Evolutionary conservation across 371 early-diverging fungal species (phyloP), one percentile per base, ranked within the genome.

Genomic region (Syncephalastrum racemosum): DNA sequence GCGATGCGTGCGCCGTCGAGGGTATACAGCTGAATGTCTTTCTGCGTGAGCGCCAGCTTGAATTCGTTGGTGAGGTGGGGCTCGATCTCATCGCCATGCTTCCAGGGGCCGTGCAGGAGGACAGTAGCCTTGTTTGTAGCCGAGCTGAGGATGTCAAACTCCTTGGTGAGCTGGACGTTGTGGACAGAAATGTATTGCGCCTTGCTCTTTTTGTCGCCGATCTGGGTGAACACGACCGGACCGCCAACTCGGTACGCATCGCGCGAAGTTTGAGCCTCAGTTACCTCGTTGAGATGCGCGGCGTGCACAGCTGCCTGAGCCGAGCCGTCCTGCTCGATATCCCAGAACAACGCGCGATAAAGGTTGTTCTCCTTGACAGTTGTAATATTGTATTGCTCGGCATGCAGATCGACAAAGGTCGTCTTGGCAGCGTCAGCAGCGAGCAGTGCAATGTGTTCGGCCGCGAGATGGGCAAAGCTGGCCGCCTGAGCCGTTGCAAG

Each of bases 131-230:
- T 79, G 31, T 71, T 63, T 58, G 73, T 74, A 36, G 87, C 78
- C 0, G 79, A 62, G n/a, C 67, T 71, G 20, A 87, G 75, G 22
- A 85, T 77, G 56, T 91, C 81, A 68, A 83, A 88, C 54, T 82
- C 81, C 36, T 77, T 69, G 58, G 83, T 68, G 23, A 90, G 59
- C 23, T 69, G 56, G 15, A 78, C 50, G 59, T 88, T 81, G 62
- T 91, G 88, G n/a, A 91, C 80, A n/a, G 69, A 73, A 20, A 87
- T 82, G 60, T 79, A 88, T 42, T 81, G 71, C 6, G 85, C 86
- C 53, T 76, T 64, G 22, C 58, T 56, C 15, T 72, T 55, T 31
- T 59, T 60, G 27, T 78, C 70, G 40, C 56, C 47, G 44, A 67
- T 71, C 15, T 80, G 85, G n/a, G 88, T 82, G 56, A 77, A 75